A percentile compares a stretch with the other conserved stretches of the same genome.
Conservation (phyloP, 73 alveolate species). For the Tetrahymena malaccensis region DNA sequence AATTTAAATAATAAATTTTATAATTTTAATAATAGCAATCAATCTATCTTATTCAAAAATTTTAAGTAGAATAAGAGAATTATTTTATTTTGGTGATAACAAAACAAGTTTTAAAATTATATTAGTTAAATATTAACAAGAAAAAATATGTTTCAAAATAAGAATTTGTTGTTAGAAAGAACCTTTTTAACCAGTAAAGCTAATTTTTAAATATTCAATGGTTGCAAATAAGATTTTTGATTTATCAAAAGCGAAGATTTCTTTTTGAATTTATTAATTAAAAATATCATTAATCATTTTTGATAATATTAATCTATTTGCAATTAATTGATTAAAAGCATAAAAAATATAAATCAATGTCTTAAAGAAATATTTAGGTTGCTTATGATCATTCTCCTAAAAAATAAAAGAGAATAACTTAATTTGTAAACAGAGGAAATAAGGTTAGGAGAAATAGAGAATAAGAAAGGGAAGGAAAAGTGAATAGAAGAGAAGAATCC, state of each 20-base stretch:
- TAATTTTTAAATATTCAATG: background rate
- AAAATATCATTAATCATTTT: background rate
- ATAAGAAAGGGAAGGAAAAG: background rate
- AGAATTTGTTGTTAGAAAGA: background rate
- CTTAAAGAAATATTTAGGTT: background rate
- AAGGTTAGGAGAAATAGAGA: background rate
- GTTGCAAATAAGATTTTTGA: background rate
- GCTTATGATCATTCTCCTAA: background rate
- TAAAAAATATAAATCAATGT: background rate
- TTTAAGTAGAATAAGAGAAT: too few species aligned
- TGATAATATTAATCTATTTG: background rate
- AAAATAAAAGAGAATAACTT: background rate
- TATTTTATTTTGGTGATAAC: too few species aligned
- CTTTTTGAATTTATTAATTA: background rate
- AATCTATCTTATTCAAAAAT: too few species aligned
- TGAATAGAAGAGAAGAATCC: background rate
- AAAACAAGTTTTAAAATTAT: too few species aligned
- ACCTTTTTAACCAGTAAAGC: background rate
- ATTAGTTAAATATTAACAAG: too few species aligned
- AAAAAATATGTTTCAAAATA: too few species aligned
- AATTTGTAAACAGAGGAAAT: background rate
- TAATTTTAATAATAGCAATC: too few species aligned
- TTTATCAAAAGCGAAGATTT: too few species aligned
- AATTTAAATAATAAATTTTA: too few species aligned
- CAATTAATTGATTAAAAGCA: background rate